A percentile compares a stretch with the other conserved stretches of the same genome.
phyloP scores from a whole-genome alignment of 2,329 filamentous ascomycete species.

The Cryphonectria parasitica region DNA sequence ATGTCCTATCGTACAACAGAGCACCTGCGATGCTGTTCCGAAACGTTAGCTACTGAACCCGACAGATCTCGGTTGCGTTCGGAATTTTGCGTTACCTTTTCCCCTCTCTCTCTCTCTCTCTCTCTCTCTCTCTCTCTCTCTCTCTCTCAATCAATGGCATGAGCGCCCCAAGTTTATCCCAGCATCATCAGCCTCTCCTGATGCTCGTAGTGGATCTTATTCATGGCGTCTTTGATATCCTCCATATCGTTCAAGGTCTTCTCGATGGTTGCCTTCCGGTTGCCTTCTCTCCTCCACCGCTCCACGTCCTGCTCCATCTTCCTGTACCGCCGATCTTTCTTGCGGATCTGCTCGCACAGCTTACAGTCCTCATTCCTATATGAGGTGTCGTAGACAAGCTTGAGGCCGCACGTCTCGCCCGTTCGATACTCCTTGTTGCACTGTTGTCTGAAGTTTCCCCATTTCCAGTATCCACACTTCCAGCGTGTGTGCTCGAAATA shows the following conservation, averaged over 20 bases:
- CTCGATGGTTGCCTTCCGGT: conserved; percentile 73
- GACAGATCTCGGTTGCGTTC: background rate
- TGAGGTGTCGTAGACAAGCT: conserved; percentile 78
- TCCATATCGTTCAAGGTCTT: conserved; percentile 71
- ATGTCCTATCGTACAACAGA: conserved; percentile 4
- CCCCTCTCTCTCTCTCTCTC: too few relatives aligned
- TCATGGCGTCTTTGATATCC: conserved; percentile 65
- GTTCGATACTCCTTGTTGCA: conserved; percentile 95
- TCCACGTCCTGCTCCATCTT: conserved; percentile 76
- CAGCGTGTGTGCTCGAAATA: conserved; percentile 92
- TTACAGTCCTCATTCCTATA: conserved; percentile 71
- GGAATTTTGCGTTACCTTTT: background rate
- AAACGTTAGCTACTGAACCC: background rate
- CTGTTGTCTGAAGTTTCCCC: conserved; percentile 89
- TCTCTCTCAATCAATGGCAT: too few relatives aligned
- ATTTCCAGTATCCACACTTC: conserved; percentile 89
- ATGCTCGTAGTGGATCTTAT: conserved; percentile 48
- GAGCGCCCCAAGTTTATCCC: conserved; percentile 36
- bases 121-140: too few relatives aligned
- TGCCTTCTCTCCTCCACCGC: conserved; percentile 78
- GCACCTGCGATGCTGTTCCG: background rate
- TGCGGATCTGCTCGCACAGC: conserved; percentile 86
- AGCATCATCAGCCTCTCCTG: conserved; percentile 44
- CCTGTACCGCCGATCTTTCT: conserved; percentile 74
- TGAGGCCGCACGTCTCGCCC: conserved; percentile 94